These are phyloP conservation scores for Hemisphaericaspora lyxosophila DNA, from an alignment of 1,139 yeast genomes.

Conservation along the genomic window DNA sequence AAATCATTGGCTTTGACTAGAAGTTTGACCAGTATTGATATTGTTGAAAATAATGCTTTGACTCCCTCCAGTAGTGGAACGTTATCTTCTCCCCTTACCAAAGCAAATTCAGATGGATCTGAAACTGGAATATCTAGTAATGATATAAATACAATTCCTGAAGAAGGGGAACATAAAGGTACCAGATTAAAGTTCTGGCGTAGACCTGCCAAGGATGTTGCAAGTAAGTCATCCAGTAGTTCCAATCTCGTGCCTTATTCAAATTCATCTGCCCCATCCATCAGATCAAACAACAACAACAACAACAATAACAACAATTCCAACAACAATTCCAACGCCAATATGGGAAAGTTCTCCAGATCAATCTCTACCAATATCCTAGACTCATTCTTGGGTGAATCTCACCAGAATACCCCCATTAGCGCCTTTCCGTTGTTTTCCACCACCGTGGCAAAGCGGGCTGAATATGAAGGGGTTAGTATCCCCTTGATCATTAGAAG, in stretches of 20 bases:
- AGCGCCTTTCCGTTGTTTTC: constrained; percentile 36
- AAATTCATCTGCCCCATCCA: not conserved
- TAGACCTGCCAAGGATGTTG: constrained; percentile 36
- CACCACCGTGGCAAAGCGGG: constrained; percentile 57
- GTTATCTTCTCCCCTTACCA: constrained; percentile 26
- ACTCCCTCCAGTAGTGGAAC: constrained; percentile 1
- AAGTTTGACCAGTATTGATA: not conserved
- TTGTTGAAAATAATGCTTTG: constrained; percentile 25
- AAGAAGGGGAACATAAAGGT: constrained; percentile 45
- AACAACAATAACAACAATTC: constrained; percentile 6
- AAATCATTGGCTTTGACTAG: not conserved
- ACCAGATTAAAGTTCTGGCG: constrained; percentile 56
- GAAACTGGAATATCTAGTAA: not conserved
- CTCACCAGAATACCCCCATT: constrained; percentile 12
- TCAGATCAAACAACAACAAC: not conserved
- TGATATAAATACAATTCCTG: not conserved
- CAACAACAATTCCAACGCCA: not conserved
- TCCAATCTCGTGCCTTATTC: too few relatives aligned
- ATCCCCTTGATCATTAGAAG: constrained; percentile 72
- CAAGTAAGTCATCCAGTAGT: not conserved
- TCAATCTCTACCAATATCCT: constrained; percentile 51
- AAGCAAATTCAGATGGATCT: constrained; percentile 10
- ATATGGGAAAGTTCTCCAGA: constrained; percentile 24
- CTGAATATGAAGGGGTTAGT: constrained; percentile 55
- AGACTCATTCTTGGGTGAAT: constrained; percentile 33